Percentiles rank a stretch among this genome's conserved stretches.
These are phyloP conservation scores for Neofusicoccum kwambonambiense DNA, from an alignment of 2,329 filamentous ascomycete genomes.

Conservation along the genomic window DNA sequence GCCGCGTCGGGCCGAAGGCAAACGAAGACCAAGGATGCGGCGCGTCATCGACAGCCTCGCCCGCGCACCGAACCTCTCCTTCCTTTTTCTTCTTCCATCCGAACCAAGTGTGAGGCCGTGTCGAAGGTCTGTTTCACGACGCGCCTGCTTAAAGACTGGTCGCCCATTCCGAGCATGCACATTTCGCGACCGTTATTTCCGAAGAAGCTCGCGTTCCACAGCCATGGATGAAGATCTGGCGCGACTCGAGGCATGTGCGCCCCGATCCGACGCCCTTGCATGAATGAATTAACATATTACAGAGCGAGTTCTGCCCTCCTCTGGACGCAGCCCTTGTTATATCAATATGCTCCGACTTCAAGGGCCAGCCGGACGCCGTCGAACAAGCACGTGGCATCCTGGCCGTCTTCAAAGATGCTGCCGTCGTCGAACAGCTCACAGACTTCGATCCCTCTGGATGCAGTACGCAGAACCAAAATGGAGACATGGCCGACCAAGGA, in stretches of 20 bases:
- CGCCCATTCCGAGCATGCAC: neutral
- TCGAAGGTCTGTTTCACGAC: neutral
- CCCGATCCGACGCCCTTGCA: neutral
- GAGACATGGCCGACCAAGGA: neutral
- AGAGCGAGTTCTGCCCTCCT: constrained; percentile 71
- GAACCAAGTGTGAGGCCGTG: neutral
- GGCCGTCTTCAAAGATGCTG: constrained; percentile 63
- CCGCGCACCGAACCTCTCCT: neutral
- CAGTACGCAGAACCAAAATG: constrained; percentile 43
- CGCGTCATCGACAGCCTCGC: constrained; percentile 8
- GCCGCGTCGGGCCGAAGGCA: constrained; percentile 3
- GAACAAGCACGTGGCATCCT: constrained; percentile 59
- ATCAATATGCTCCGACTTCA: constrained; percentile 72
- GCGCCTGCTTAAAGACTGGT: neutral
- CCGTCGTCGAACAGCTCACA: constrained; percentile 65
- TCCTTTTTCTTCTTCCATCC: neutral
- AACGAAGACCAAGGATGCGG: neutral
- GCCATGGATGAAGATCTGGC: constrained; percentile 10
- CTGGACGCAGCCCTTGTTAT: constrained; percentile 76
- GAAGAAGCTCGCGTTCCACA: constrained; percentile 1
- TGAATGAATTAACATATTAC: constrained; percentile 11
- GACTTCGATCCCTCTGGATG: constrained; percentile 78
- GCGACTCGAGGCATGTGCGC: neutral
- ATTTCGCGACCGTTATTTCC: neutral
- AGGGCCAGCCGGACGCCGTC: constrained; percentile 56